Base-by-base conservation (phyloP, 257 asterid genomes). In the Jasminum sambac region DNA sequence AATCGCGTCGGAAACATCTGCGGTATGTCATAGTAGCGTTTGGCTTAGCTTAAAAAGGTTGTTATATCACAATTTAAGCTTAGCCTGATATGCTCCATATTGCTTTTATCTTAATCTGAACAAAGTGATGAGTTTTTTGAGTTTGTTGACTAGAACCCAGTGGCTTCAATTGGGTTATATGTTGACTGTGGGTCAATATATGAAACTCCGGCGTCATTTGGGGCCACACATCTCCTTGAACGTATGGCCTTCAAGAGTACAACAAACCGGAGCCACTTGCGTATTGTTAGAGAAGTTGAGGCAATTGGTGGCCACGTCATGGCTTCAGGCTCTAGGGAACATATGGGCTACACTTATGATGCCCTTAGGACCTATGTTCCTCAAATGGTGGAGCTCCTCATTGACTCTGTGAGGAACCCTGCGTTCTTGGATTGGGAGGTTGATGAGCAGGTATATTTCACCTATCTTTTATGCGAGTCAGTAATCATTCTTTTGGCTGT, bases 351-450 rank as follows among this genome's bases (percentile, higher is more conserved):
- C 80, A 83, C 88, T 76, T 94, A 78, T 66, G 99, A 89, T 79
- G 93, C 91, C 64, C 77, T 91, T 52, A 94, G 84, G 72, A 82
- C 90, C 34, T 88, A 86, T 76, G 77, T 82, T 64, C 99, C 99
- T 37, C 93, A 85, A 69, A 91, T 91, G 99, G 95, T 94, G 69
- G 96, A 94, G 84, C 86, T 94, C 78, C 96, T 94, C 44, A 66
- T 76, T 74, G 99, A 94, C 77, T 71, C 76, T 64, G 96, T 89
- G 74, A 88, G 95, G 76, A 94, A 94, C 78, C 98, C 96, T 17
- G 96, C 89, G 0, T 94, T 91, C 75, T 80, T 91, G 79, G 99
- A 94, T 61, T 94, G 98, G 98, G 99, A 94, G 85, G 96, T 91
- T 72, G 81, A 74, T 24, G 99, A 94, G 63, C 99, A 93, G 98